Base-by-base conservation (phyloP, 306 rosid genomes). In the Boehmeria nivea region DNA sequence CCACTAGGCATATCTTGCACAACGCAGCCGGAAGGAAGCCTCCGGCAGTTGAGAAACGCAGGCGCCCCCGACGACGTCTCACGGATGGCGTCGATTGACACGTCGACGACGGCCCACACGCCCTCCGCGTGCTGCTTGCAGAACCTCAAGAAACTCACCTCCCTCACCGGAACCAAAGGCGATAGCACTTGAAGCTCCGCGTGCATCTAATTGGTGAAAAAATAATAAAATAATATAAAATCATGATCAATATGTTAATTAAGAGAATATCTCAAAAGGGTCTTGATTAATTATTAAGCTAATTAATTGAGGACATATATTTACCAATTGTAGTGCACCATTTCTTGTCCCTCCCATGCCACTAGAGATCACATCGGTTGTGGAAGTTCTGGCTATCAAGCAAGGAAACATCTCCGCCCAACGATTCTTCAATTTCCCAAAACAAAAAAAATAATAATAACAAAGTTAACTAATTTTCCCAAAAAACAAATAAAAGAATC, bases 1-100 rank as follows among this genome's bases (percentile, higher is more conserved):
- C 99, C 99, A 66, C 88, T 93, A 9, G 95, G 96, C 99, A 87
- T 87, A 60, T 93, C 99, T 72, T 93, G 96, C n/a, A 93, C 94
- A 22, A 93, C 81, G 57, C 96, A 93, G 3, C 99, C 99, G 65
- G 99, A 93, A 63, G 99, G 99, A 55, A 85, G 96, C 76, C 89
- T 83, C 67, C 99, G 69, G 26, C 84, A 79, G 78, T 77, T 85
- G 16, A 59, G 12, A 66, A 80, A 90, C 24, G 65, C 50, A 0
- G 88, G 70, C 13, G 77, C 66, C 0, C 83, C 81, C 0, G 93
- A 78, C 0, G 94, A 75, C 46, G 54, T 64, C 40, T 90, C 94
- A 19, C 87, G 43, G 58, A 87, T 67, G 57, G 70, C 45, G 23
- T 87, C 99, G 0, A 93, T 54, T 1, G 96, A 85, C 18, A 90